Evolutionary conservation across 352 stramenopile species (phyloP), one percentile per base, ranked within the genome.

Genomic region (Globisporangium abappressorium): DNA sequence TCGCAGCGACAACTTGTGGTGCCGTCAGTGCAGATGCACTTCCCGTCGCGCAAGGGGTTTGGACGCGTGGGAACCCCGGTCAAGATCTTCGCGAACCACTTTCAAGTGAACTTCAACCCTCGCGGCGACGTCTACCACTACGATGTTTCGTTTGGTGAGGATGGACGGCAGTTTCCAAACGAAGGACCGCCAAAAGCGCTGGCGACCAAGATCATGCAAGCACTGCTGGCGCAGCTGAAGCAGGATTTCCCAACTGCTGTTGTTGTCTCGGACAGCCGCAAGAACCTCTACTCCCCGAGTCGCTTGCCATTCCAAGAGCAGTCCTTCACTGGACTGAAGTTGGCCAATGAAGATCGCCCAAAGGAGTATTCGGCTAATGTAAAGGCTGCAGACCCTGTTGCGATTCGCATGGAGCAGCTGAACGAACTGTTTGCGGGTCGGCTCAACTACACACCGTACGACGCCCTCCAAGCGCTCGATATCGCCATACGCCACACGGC

Each of bases 361-460:
- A 67, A 71, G 15, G 70, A 78, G 46, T 93, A 89, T 66, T 74
- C 79, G 6, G 80, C 75, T 0, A 47, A 80, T 0, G 80, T 93
- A 11, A 90, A 88, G 64, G 81, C 74, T 30, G 74, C 82, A 0
- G 71, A 86, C 58, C 80, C 84, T 4, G 78, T 86, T 11, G 83
- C 81, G 2, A 77, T 93, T 28, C 82, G 82, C 63, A 82, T 90
- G 72, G 65, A 89, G 33, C 82, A 91, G 66, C 65, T 93, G 60
- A 68, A 78, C 1, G 70, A 83, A 34, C 69, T 93, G 1, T 90
- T 87, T 43, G 65, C 67, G 0, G 84, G 84, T 0, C 58, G 76
- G 0, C 65, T 91, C 2, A 93, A 91, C 68, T 92, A 92, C 70
- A 93, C 80, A 60, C 85, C 85, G 11, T 79, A 91, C 53, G 83